These are phyloP conservation scores for Calonectria hongkongensis DNA, from an alignment of 2,329 filamentous ascomycete species.

Conservation along the genomic window DNA sequence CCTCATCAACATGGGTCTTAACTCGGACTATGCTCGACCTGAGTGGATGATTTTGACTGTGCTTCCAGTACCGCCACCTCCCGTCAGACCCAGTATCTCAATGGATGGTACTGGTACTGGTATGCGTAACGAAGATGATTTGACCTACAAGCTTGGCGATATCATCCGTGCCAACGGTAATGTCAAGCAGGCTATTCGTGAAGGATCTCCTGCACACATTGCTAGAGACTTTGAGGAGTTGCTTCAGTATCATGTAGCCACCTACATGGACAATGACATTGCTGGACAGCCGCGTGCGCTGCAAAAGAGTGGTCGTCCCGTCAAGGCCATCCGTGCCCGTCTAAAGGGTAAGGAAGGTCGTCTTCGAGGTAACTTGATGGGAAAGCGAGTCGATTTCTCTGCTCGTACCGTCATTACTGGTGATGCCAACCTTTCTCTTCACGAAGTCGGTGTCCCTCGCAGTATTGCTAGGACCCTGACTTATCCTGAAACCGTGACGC, in stretches of 20 bases:
- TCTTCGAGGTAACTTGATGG: conserved; percentile 99
- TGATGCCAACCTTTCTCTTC: conserved; percentile 95
- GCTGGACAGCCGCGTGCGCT: conserved; percentile 94
- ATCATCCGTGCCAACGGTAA: conserved; percentile 98
- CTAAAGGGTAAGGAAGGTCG: conserved; percentile 99
- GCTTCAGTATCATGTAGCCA: conserved; percentile 97
- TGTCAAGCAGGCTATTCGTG: conserved; percentile 91
- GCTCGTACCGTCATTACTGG: conserved; percentile 99
- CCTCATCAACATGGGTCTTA: conserved; percentile 90
- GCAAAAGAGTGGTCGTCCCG: conserved; percentile 96
- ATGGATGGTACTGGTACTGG: conserved; percentile 96
- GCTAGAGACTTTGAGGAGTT: conserved; percentile 92
- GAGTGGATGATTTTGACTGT: conserved; percentile 99
- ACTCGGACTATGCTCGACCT: conserved; percentile 94
- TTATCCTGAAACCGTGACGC: conserved; percentile 97
- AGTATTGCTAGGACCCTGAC: conserved; percentile 95
- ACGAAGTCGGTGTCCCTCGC: conserved; percentile 96
- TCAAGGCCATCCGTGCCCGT: conserved; percentile 97
- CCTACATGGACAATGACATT: conserved; percentile 99
- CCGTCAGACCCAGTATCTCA: conserved; percentile 96
- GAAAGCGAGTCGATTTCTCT: conserved; percentile 99
- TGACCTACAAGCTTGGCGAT: conserved; percentile 99
- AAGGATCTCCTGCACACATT: conserved; percentile 94
- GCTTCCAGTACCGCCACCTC: conserved; percentile 94
- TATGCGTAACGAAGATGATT: conserved; percentile 96